These are phyloP conservation scores for Collariella sp. DNA, from an alignment of 495 filamentous ascomycete species.

Conservation along the genomic window DNA sequence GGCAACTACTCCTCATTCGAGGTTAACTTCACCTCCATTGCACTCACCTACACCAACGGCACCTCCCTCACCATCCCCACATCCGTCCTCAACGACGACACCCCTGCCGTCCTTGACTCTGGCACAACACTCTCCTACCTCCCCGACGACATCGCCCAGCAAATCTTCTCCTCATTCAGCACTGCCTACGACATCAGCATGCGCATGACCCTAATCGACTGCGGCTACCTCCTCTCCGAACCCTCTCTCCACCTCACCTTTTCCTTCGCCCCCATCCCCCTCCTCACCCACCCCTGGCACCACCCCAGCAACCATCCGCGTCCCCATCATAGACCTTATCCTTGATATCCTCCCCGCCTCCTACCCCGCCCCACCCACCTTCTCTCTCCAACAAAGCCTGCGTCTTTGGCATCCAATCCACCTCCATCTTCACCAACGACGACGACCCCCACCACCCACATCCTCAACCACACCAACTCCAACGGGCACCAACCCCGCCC, in stretches of 20 bases:
- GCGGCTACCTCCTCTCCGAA: constrained; percentile 43
- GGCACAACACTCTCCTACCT: constrained; percentile 78
- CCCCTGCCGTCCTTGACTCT: constrained; percentile 72
- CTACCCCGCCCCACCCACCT: constrained; percentile 13
- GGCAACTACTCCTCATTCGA: constrained; percentile 33
- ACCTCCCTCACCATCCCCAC: constrained; percentile 30
- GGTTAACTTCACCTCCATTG: constrained; percentile 29
- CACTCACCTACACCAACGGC: constrained; percentile 28
- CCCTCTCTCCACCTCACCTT: constrained; percentile 49
- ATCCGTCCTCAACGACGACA: constrained; percentile 24
- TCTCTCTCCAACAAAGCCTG: constrained; percentile 31
- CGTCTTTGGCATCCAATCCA: constrained; percentile 37
- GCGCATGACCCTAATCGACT: constrained; percentile 40
- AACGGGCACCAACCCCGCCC: no score
- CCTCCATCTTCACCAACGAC: constrained; percentile 17
- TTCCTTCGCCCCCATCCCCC: constrained; percentile 57
- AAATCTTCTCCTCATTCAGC: constrained; percentile 50
- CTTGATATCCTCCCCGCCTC: constrained; percentile 41
- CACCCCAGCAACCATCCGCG: constrained; percentile 58
- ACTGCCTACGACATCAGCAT: constrained; percentile 39
- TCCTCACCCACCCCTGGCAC: no score
- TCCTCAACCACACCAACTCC: no score
- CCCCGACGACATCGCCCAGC: constrained; percentile 49
- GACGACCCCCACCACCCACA: background rate
- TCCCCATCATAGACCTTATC: constrained; percentile 68